phyloP scores from a whole-genome alignment of 768 basidiomycete species.

The Tephrocybe sp. region DNA sequence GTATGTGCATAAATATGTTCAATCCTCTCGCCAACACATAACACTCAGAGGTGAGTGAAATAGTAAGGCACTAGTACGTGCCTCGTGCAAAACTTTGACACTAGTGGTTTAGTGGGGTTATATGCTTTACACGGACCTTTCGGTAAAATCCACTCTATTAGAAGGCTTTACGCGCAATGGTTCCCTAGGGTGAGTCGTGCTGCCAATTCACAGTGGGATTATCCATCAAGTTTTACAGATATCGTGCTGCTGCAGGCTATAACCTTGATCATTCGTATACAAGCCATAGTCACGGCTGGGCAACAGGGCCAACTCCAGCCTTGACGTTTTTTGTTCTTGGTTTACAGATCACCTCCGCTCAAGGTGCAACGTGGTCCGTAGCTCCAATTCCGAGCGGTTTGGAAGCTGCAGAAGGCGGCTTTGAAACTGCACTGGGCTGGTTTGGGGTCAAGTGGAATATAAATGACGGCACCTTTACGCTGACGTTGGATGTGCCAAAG shows the following conservation, averaged over 20 bases:
- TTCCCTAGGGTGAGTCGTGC: conserved; percentile 37
- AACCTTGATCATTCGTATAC: conserved; percentile 46
- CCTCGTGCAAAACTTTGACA: no score
- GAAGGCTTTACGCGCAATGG: conserved; percentile 51
- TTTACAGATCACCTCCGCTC: conserved; percentile 38
- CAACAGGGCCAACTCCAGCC: conserved; percentile 48
- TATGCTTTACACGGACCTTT: conserved; percentile 46
- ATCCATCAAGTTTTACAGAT: conserved; percentile 25
- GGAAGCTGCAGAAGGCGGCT: conserved; percentile 41
- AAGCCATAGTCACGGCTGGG: conserved; percentile 50
- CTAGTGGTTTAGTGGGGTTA: conserved; percentile 45
- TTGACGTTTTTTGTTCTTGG: conserved; percentile 49
- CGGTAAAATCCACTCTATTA: conserved; percentile 39
- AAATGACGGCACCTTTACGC: conserved; percentile 13
- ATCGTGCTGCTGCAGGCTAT: conserved; percentile 45
- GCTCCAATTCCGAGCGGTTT: conserved; percentile 45
- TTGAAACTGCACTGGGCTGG: conserved; percentile 45
- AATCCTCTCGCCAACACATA: no score
- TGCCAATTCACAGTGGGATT: no score
- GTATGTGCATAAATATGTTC: conserved; percentile 9
- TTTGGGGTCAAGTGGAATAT: conserved; percentile 42
- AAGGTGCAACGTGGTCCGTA: conserved; percentile 42
- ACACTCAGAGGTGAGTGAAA: conserved; percentile 13
- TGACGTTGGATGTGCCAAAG: conserved; percentile 24
- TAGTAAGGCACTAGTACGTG: no score